Evolutionary conservation across 768 basidiomycete genomes (phyloP), one percentile per base, ranked within the genome.

Genomic region (Leccinum aurantiacum): DNA sequence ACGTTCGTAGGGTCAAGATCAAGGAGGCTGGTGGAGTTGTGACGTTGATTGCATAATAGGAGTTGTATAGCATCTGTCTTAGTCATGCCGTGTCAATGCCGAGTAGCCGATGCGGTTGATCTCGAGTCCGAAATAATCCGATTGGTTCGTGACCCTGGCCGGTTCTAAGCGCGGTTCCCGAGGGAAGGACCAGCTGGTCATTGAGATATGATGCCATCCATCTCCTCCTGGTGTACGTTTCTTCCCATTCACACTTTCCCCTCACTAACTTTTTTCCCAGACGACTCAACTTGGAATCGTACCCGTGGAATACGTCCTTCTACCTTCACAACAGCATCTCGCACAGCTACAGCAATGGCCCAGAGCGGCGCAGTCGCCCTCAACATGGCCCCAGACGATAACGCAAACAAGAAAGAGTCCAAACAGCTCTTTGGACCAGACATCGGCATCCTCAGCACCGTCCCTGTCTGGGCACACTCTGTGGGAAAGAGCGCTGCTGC

Each of bases 11-110:
- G 75, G 72, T 70, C 35, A 93, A 93, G 78, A 94, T 94, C 82
- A 93, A 92, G 80, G 93, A 88, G 78, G 92, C 91, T 62, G 94
- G 94, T 60, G 94, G 94, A 71, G 95, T 96, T 71, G 93, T 99
- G 67, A 86, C 87, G 78, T 84, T 98, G 69, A 38, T 24, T 24
- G 24, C 24, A 24, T 98, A 84, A 76, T 98, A 84, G 71, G 60
- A 41, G 41, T 27, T 24, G 38, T 41, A 13, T 59, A n/a, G 27
- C 35, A 60, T 64, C 57, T 62, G 55, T 66, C 35, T 70, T 41
- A 74, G 58, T 71, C 24, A 48, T 24, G 41, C 38, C 8, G 38
- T 38, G 17, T 8, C 4, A 38, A 38, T 38, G 38, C 41, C 41
- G 41, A 41, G 41, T 41, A 41, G 37, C 37, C 37, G 37, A 37